Evolutionary conservation across 1,139 yeast species (phyloP), one percentile per base, ranked within the genome.

Genomic region (Scheffersomyces segobiensis): DNA sequence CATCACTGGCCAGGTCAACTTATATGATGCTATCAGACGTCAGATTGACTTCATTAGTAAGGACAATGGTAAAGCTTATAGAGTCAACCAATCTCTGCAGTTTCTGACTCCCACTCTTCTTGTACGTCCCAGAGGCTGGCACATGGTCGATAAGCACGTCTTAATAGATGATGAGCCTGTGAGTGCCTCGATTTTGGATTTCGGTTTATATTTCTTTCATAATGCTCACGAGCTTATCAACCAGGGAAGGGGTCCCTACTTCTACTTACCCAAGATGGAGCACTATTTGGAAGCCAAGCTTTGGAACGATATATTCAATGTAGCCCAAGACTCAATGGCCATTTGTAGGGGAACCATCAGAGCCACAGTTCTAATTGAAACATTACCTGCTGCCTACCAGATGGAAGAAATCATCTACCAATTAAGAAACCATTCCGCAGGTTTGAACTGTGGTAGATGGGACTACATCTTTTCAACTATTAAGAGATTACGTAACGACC

Each of bases 371-470:
- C 78, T 88, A 69, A 87, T 88, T 69, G 93, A 88, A 76, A 88
- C 93, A 52, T 83, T 88, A 63, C 86, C 89, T 52, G 93, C 89
- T 55, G 92, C 87, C 52, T 88, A 87, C 81, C 92, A 88, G 75
- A 87, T 88, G 92, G 93, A 88, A 72, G 93, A 88, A 74, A 88
- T 88, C 67, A 88, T 89, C 65, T 88, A 86, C 70, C 91, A 88
- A 75, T 83, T 88, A 67, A 83, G 92, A 71, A 87, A 86, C 67
- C 93, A 89, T 75, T 86, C 88, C 57, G 85, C 89, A 52, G 93
- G 93, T 55, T 83, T 88, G 72, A 88, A 88, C 80, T 88, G 93
- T 75, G 93, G 93, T 67, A 82, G 93, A 73, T 89, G 93, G 93
- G 93, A 88, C 75, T 88, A 88, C 78, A 87, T 88, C 67, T 88